Evolutionary conservation across 768 basidiomycete genomes (phyloP), one percentile per base, ranked within the genome.

Genomic region (Boletus tylopilopsis): DNA sequence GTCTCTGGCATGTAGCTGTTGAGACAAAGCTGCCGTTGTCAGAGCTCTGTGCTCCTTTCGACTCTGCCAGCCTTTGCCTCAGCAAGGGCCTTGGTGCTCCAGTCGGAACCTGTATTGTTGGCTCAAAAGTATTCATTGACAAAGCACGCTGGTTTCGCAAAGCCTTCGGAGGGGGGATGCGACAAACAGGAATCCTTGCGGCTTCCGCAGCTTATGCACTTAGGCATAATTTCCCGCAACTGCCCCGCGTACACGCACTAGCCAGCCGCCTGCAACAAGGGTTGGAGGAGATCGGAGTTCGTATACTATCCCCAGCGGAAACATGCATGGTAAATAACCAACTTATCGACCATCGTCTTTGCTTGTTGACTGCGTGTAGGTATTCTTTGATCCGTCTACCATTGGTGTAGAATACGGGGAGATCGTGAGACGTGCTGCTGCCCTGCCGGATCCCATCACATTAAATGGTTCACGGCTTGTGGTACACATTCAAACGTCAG

Each of bases 61-160:
- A 99, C 64, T 85, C 91, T 1, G 84, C 90, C 59, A 92, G 89
- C 51, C 68, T 96, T 22, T 99, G 95, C 75, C 83, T 99, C 68
- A 95, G 92, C 72, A 99, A 98, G 73, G 96, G 95, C 39, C 77
- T 98, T 47, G 94, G 94, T 57, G 86, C 87, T n/a, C 89, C 87
- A 9, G 66, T 90, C 36, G 87, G 87, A 38, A 90, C 90, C 16
- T 87, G 88, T 55, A 79, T 97, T 15, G 89, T 90, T 39, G 96
- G 95, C 10, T 69, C 83, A 18, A 80, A 80, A 50, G 80, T 76
- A 9, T 88, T 93, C 61, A 93, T 98, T 63, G 62, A 66, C 7
- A 80, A 80, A 59, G 93, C 92, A 0, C 79, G 85, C 10, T 84
- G 89, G 83, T 90, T 97, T 74, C 78, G 94, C 47, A 98, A 98